phyloP scores from a whole-genome alignment of 306 rosid genomes.

The Quercus bicolor region DNA sequence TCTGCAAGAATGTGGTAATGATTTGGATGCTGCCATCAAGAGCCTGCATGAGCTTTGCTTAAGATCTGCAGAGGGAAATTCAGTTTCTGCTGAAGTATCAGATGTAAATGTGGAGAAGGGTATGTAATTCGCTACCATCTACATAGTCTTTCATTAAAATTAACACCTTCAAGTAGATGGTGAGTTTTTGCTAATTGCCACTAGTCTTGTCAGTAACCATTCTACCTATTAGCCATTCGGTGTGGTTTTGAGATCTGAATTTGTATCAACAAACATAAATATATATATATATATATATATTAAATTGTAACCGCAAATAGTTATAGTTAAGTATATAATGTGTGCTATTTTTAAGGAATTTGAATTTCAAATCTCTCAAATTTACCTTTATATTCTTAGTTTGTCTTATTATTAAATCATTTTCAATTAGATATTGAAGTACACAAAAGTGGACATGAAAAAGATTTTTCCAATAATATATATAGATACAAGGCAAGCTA shows the following conservation, averaged over 20 bases:
- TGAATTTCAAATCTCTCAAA: too few species aligned
- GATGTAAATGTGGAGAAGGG: constrained; percentile 44
- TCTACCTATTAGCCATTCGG: not conserved
- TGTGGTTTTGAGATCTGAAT: not conserved
- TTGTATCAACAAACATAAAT: not conserved
- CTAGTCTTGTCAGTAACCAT: not conserved
- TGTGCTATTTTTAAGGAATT: too few species aligned
- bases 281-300: too few species aligned
- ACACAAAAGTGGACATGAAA: too few species aligned
- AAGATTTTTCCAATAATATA: too few species aligned
- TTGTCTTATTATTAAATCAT: too few species aligned
- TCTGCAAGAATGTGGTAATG: constrained; percentile 74
- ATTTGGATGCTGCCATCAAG: constrained; percentile 81
- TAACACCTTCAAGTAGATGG: not conserved
- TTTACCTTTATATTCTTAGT: too few species aligned
- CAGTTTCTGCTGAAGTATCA: constrained; percentile 28
- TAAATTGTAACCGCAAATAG: too few species aligned
- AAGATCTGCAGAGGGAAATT: constrained; percentile 39
- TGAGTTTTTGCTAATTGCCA: not conserved
- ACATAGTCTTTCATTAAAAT: not conserved
- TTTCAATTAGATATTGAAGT: too few species aligned
- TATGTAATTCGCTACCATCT: constrained; percentile 9
- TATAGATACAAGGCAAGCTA: too few species aligned
- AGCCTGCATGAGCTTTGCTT: constrained; percentile 63
- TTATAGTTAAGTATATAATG: too few species aligned